Evolutionary conservation across 495 filamentous ascomycete genomes (phyloP).

Genomic region (Aspergillus affinis): DNA sequence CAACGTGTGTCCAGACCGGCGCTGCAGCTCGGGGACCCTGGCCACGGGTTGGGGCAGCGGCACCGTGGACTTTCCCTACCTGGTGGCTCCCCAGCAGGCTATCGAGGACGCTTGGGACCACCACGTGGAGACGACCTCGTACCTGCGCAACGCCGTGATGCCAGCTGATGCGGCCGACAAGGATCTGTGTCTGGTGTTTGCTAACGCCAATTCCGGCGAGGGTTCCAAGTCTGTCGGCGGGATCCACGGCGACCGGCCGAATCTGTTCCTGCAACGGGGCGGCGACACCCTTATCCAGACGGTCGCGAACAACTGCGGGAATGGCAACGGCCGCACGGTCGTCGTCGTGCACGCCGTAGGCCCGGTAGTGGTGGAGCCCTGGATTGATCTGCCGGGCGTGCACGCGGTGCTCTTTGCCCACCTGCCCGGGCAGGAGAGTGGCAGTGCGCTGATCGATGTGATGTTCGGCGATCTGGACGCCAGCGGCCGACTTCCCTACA

Average conservation of each 20-base stretch:
- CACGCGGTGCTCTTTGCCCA: slow-evolving; percentile 85
- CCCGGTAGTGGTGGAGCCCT: slow-evolving; percentile 79
- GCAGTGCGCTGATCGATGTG: slow-evolving; percentile 79
- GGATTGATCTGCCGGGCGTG: slow-evolving; percentile 76
- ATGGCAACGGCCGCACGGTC: slow-evolving; percentile 66
- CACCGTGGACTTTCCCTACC: slow-evolving; percentile 81
- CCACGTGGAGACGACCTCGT: slow-evolving; percentile 58
- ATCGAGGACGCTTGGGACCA: slow-evolving; percentile 60
- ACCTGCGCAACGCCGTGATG: slow-evolving; percentile 56
- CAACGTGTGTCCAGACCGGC: slow-evolving; percentile 74
- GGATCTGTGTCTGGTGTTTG: slow-evolving; percentile 68
- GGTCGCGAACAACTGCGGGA: slow-evolving; percentile 70
- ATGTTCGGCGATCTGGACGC: slow-evolving; percentile 84
- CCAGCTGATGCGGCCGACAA: slow-evolving; percentile 40
- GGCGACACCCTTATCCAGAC: slow-evolving; percentile 70
- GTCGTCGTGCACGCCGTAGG: slow-evolving; percentile 92
- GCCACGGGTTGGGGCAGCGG: slow-evolving; percentile 90
- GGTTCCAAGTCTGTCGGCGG: slow-evolving; percentile 62
- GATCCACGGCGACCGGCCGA: slow-evolving; percentile 77
- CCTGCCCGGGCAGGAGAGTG: slow-evolving; percentile 87
- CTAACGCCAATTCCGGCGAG: slow-evolving; percentile 62
- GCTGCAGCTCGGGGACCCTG: slow-evolving; percentile 81
- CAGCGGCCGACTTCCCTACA: slow-evolving; percentile 86
- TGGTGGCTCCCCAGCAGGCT: slow-evolving; percentile 69
- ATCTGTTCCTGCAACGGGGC: slow-evolving; percentile 74